These are phyloP conservation scores for Triadica sebifera DNA, from an alignment of 345 rosid species.

Conservation along the genomic window DNA sequence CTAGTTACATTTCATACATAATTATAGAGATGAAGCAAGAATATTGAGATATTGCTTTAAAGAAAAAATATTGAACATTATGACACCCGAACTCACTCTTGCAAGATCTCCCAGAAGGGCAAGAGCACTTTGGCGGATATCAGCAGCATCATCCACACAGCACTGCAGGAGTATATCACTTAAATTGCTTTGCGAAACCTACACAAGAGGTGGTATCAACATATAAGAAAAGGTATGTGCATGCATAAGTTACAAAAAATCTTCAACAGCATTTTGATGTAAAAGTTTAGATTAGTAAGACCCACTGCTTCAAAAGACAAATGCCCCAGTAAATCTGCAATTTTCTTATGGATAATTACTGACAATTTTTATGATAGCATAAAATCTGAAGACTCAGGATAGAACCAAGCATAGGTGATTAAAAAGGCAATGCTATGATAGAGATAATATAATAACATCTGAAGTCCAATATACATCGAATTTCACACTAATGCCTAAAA, in stretches of 20 bases:
- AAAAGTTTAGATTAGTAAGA: not conserved
- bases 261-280: not conserved
- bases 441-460: too few species aligned
- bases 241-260: not conserved
- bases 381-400: not conserved
- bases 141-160: conserved; percentile 5
- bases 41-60: not conserved
- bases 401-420: not conserved
- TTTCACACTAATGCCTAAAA: too few species aligned
- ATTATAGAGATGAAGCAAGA: not conserved
- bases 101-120: conserved; percentile 5
- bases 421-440: not conserved
- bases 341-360: not conserved
- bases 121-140: conserved; percentile 6
- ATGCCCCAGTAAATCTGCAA: not conserved
- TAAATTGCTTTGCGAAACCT: conserved; percentile 6
- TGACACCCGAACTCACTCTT: conserved; percentile 5
- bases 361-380: too few species aligned
- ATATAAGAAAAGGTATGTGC: not conserved
- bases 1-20: not conserved
- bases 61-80: not conserved
- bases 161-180: conserved; percentile 3
- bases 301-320: not conserved
- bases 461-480: too few species aligned
- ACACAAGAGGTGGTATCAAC: not conserved